Conservation (phyloP, 768 basidiomycete genomes). For the Lactarius sp. region DNA sequence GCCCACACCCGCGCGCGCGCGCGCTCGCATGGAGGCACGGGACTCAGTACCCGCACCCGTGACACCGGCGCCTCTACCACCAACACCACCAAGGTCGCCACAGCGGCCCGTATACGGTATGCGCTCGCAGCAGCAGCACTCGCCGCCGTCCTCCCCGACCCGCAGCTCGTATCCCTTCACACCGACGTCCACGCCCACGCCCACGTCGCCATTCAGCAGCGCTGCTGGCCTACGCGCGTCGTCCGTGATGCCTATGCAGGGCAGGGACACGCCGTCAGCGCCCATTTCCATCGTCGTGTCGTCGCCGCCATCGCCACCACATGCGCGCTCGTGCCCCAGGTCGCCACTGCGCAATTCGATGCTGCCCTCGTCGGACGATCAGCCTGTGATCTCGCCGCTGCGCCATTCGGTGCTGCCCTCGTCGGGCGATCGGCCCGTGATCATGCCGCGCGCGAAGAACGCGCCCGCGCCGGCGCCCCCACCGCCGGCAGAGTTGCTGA, state of each 20-base stretch:
- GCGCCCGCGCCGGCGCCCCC: not conserved
- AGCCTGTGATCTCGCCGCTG: too few species aligned
- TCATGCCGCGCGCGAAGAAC: conserved; percentile 18
- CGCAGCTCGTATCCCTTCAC: too few species aligned
- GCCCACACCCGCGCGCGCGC: not conserved
- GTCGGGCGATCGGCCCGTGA: conserved; percentile 10
- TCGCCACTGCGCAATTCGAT: not conserved
- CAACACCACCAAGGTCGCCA: not conserved
- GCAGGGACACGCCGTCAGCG: too few species aligned
- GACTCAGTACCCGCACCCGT: not conserved
- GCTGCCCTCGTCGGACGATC: too few species aligned
- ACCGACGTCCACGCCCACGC: too few species aligned
- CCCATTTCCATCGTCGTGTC: not conserved
- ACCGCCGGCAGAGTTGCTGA: not conserved
- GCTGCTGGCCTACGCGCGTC: too few species aligned
- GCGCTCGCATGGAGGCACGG: not conserved
- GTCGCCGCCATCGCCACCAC: not conserved
- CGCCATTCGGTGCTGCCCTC: conserved; percentile 10
- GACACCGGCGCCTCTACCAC: not conserved
- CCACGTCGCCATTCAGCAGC: too few species aligned
- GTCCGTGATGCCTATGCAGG: too few species aligned
- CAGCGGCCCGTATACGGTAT: too few species aligned
- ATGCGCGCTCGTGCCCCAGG: not conserved
- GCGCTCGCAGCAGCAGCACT: too few species aligned
- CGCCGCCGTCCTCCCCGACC: too few species aligned